Conservation (phyloP, 2,329 filamentous ascomycete species). For the Fonsecaea nubica region DNA sequence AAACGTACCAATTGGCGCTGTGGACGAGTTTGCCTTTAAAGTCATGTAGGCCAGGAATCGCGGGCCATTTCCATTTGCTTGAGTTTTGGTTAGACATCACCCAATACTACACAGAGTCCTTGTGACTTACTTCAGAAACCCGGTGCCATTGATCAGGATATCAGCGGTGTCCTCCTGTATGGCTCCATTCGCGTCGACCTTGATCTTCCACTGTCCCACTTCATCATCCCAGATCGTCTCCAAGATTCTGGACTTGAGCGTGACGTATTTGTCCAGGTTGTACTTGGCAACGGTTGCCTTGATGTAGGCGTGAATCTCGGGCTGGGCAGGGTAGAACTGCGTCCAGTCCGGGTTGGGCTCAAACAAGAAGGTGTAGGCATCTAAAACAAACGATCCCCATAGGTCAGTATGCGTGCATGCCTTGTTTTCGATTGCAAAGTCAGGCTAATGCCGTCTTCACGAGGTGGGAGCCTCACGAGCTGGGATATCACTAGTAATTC, state of each 20-base stretch:
- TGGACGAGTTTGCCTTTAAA: conserved; percentile 48
- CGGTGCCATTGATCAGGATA: conserved; percentile 41
- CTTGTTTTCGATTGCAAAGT: neutral
- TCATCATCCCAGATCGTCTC: conserved; percentile 44
- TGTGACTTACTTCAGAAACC: conserved; percentile 38
- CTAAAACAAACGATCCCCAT: conserved; percentile 16
- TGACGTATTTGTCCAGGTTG: conserved; percentile 41
- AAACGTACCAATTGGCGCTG: conserved; percentile 44
- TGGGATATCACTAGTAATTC: conserved; percentile 44
- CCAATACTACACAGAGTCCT: conserved; percentile 11
- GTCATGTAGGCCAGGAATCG: conserved; percentile 44
- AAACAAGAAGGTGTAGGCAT: conserved; percentile 46
- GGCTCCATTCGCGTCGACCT: conserved; percentile 37
- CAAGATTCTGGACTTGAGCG: conserved; percentile 40
- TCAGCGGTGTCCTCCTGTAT: conserved; percentile 28
- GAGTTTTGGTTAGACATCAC: conserved; percentile 55
- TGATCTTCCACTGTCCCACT: conserved; percentile 41
- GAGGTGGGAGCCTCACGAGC: conserved; percentile 41
- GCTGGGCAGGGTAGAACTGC: conserved; percentile 36
- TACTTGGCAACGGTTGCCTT: conserved; percentile 37
- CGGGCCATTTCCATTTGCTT: conserved; percentile 42
- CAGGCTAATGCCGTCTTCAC: conserved; percentile 14
- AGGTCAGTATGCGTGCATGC: conserved; percentile 14
- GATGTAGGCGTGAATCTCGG: conserved; percentile 43
- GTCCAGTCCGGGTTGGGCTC: conserved; percentile 43